These are phyloP conservation scores for Goniomonas avonlea DNA, from an alignment of 78 protist genomes.

Conservation along the genomic window DNA sequence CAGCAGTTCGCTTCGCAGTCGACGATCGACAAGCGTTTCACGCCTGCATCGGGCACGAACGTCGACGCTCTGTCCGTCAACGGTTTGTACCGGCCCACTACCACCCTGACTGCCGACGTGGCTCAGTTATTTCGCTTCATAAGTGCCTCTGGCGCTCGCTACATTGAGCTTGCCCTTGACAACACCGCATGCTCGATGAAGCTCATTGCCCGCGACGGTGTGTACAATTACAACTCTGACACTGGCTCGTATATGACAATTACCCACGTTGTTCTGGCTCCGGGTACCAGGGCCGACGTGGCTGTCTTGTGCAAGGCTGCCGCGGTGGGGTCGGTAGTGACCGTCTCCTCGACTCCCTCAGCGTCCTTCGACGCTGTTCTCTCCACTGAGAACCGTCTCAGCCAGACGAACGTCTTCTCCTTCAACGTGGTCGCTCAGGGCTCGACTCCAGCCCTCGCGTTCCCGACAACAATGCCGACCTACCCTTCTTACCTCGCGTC, in stretches of 20 bases:
- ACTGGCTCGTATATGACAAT: neutral
- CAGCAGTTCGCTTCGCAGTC: neutral
- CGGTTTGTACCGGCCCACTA: slow-evolving; percentile 9
- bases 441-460: too few species aligned
- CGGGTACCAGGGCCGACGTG: slow-evolving; percentile 26
- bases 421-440: too few species aligned
- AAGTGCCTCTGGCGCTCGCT: neutral
- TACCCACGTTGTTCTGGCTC: neutral
- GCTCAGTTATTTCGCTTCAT: slow-evolving; percentile 5
- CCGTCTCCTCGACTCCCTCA: neutral
- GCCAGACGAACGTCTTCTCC: neutral
- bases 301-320: slow-evolving; percentile 11
- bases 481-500: neutral
- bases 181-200: neutral
- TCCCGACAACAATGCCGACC: neutral
- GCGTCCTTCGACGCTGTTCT: neutral
- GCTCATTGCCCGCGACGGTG: slow-evolving; percentile 29
- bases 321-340: too few species aligned
- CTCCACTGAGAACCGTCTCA: neutral
- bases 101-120: neutral
- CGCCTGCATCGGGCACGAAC: neutral
- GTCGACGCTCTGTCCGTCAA: too few species aligned
- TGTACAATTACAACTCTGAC: neutral
- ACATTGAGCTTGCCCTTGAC: neutral
- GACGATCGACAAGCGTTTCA: neutral